Base-by-base conservation (phyloP, 768 basidiomycete genomes). In the Botryobasidium botryosum region DNA sequence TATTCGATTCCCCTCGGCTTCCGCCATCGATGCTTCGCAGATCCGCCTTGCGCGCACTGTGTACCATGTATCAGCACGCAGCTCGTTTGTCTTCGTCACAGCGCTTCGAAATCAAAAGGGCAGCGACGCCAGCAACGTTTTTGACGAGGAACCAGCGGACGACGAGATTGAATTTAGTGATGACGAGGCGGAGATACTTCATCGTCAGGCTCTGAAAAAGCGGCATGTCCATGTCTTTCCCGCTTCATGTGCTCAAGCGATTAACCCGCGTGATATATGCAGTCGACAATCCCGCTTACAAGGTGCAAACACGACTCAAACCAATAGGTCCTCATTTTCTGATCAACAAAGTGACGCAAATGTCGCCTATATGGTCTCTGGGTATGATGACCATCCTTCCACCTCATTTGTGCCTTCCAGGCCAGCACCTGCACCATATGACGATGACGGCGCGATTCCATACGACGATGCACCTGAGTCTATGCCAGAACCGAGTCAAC, bases 81-180 rank as follows among this genome's bases (percentile, higher is more conserved):
- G 88, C 60, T 69, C 72, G 35, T 91, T 90, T 56, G 79, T 96
- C 42, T 88, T 84, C 58, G 68, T 88, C 36, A 67, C 70, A 29
- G 72, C 77, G 37, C 69, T 96, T 37, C 70, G 72, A 48, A 67
- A 63, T 15, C 57, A 74, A 50, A 90, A 78, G 56, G 92, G 91
- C 33, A 88, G 84, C 51, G 92, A 97, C 53, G 92, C 92, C 18
- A 87, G 83, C 55, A 97, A 96, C 56, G 68, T 88, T 7, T 75
- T 88, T 52, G 92, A 97, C 56, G 92, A 97, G 61, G 92, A 97
- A 58, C 79, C 85, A 2, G 82, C 68, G 1, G 88, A 85, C 17
- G 74, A 86, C 45, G 92, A 96, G 56, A 55, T 85, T 25, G 92
- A 97, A 57, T 97, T 91, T 61, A 88, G 84, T 3, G 92, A 97